phyloP scores from a whole-genome alignment of 768 basidiomycete genomes.

The Lanmaoa pseudosensibilis region DNA sequence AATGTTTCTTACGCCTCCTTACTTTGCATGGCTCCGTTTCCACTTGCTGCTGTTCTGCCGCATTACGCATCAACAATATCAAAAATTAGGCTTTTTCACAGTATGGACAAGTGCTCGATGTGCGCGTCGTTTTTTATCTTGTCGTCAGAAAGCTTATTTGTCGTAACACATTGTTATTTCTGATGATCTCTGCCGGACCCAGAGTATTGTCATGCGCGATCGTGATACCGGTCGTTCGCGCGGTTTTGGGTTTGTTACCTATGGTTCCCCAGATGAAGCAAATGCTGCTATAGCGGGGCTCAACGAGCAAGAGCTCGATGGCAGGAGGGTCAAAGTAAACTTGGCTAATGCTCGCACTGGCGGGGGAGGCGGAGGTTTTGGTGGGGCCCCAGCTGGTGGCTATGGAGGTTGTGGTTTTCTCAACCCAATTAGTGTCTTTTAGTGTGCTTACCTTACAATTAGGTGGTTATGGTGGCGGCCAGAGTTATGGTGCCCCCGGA shows the following conservation, averaged over 20 bases:
- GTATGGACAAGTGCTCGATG: slow-evolving; percentile 87
- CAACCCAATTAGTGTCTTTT: neutral
- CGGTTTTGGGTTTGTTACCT: slow-evolving; percentile 97
- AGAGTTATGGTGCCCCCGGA: slow-evolving; percentile 16
- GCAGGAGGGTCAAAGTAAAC: slow-evolving; percentile 88
- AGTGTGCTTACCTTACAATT: slow-evolving; percentile 18
- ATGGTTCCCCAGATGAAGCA: slow-evolving; percentile 60
- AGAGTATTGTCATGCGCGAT: slow-evolving; percentile 99
- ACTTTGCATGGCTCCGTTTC: slow-evolving; percentile 29
- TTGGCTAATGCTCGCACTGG: slow-evolving; percentile 71
- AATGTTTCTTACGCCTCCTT: slow-evolving; percentile 31
- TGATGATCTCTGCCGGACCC: slow-evolving; percentile 37
- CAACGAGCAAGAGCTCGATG: slow-evolving; percentile 93
- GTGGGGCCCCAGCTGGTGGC: slow-evolving; percentile 33
- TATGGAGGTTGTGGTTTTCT: slow-evolving; percentile 28
- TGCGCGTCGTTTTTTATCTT: slow-evolving; percentile 56
- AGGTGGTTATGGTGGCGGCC: slow-evolving; percentile 32
- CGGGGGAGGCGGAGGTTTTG: slow-evolving; percentile 38
- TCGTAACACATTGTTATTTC: slow-evolving; percentile 1
- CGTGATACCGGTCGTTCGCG: slow-evolving; percentile 96
- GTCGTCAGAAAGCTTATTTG: slow-evolving; percentile 23
- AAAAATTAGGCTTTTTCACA: slow-evolving; percentile 72
- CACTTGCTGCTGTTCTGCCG: slow-evolving; percentile 16
- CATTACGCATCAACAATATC: slow-evolving; percentile 21
- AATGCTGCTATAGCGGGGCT: slow-evolving; percentile 70